Evolutionary conservation across 2,329 filamentous ascomycete genomes (phyloP), one percentile per base, ranked within the genome.

Genomic region (Hymenotorrendiella dingleyae): DNA sequence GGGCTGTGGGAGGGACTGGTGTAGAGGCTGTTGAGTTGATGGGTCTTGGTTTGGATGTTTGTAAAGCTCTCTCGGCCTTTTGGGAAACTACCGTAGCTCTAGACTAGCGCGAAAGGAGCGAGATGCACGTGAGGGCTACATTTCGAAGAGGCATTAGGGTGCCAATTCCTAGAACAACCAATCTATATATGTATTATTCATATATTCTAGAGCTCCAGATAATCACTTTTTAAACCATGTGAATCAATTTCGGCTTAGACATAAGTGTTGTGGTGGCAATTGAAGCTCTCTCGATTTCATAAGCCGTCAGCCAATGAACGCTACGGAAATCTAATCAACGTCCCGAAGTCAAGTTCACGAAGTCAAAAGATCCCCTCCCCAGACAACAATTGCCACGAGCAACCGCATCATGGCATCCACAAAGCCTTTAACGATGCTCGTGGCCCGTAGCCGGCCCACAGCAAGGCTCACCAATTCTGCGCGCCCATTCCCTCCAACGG

Each of bases 381-480:
- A 55, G 55, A 47, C 45, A 50, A 45, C 17, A 19, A 28, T 46
- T 51, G 55, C 54, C 55, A 56, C 55, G 55, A 58, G 55, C 56
- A 55, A 56, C 49, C 42, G 39, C 48, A 55, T 44, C 43, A 55
- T 64, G 61, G 56, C 62, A 55, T 59, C 62, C 39, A 49, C 57
- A 45, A 62, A 59, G 58, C 59, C 60, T 43, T 47, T 63, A 40
- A 60, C 55, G 14, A 58, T 61, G 60, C 57, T 63, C 54, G 59
- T 61, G 56, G 59, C 46, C 47, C 60, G 58, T 30, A 55, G 52
- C 54, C 58, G 58, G 19, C 55, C 61, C 22, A 42, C 58, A 39
- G 49, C 50, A 14, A 50, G 49, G 36, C 46, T 61, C n/a, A 45
- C 57, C 34, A 51, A 42, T 28, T 45, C 50, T 21, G 47, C 55